Base-by-base conservation (phyloP, 768 basidiomycete species). In the Mycena polygramma region DNA sequence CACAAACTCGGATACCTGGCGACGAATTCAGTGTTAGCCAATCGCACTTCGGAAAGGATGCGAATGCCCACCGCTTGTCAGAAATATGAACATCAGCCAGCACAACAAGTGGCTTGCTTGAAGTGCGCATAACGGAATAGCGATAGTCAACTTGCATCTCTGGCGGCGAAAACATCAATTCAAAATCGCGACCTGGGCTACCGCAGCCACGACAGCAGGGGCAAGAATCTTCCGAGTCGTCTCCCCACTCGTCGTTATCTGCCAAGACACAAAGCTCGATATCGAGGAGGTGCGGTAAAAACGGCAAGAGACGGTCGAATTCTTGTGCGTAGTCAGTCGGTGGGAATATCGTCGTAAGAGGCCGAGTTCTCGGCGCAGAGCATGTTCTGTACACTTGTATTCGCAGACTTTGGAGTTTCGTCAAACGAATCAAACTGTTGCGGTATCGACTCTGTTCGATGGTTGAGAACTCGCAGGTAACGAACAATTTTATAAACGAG, bases 381-480 rank as follows among this genome's bases (percentile, higher is more conserved):
- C 20, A 15, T 20, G 35, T 46, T 26, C 57, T 35, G 22, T 66
- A 59, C 22, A 52, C 45, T 48, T 65, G 63, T 14, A 65, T 6
- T 14, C 55, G 54, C 8, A 65, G 54, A 39, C 54, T 58, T 48
- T 66, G 48, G 37, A 66, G 57, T 8, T 59, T 58, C 15, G 48
- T 49, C 22, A 66, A 36, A 7, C 39, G 22, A 17, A 39, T 65
- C 35, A 65, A 48, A 35, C 24, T 36, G 19, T 49, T 35, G 41
- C 49, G 65, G 30, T 66, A 59, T n/a, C 57, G 8, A 14, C 20
- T 30, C 57, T 59, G 20, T 30, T 24, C 6, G 24, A 46, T 1
- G 15, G 0, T 45, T 20, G 52, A 26, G 7, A 58, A 49, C 8
- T 36, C 2, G 36, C 20, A n/a, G 35, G 26, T 3, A 36, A 22